Evolutionary conservation across 257 asterid genomes (phyloP), one percentile per base, ranked within the genome.

Genomic region (Voacanga thouarsii): DNA sequence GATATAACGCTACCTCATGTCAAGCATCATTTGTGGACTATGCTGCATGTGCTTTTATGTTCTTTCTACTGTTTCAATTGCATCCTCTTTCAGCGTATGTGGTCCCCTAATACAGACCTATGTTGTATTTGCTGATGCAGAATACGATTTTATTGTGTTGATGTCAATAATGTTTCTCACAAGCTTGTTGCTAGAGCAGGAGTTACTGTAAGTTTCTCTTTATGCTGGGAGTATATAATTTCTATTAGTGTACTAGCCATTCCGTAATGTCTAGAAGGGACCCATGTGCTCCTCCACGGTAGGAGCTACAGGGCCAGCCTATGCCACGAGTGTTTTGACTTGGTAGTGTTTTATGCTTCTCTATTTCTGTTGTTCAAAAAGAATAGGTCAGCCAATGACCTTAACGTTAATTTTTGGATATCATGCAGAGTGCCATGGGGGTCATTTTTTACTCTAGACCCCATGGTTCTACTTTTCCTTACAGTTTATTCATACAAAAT

Each of bases 151-250:
- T 93, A 85, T 78, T 82, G 86, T 7, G 77, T 95, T 78, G 98
- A 95, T 81, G 99, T 95, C 83, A 95, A 95, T 80, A 88, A 82
- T 74, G 91, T 93, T 60, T 91, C 98, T 12, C 97, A 95, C 80
- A 90, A 88, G 82, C 96, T 95, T 21, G 92, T 95, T 50, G 92
- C 86, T 78, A 93, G 88, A 71, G 97, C 96, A 75, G 98, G 90
- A 81, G 88, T 95, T 72, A 87, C 97, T 76, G 99, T 95, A 90
- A 95, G 97, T 84, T 80, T 81, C 80, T 80, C 83, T 74, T 65
- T 55, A 10, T 49, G 33, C 60, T 45, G 41, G 18, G 12, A 44
- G 30, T 60, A 51, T 64, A 11, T 49, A 26, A 53, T 15, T 18
- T 18, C 79, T 47, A 5, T 75, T 78, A 33, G 21, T 23, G 43